Evolutionary conservation across 2,329 filamentous ascomycete genomes (phyloP).

Genomic region (Pseudocercospora eumusae): DNA sequence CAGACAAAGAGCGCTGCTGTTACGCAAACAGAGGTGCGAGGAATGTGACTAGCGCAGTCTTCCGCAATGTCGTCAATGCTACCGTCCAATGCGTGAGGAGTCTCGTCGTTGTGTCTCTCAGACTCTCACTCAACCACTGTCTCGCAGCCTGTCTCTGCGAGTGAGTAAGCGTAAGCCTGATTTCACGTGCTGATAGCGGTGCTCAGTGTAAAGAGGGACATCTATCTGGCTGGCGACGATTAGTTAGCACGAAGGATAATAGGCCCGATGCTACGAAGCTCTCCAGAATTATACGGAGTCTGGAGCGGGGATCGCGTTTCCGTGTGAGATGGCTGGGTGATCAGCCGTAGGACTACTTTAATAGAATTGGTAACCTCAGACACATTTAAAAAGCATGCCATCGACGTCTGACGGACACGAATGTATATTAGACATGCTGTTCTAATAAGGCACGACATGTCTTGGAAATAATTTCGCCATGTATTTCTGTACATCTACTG

Average conservation of each 20-base stretch:
- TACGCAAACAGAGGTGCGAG: constrained; percentile 18
- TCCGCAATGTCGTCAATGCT: constrained; percentile 15
- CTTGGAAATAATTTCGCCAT: neutral
- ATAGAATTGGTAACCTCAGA: neutral
- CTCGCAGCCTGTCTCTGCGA: constrained; percentile 8
- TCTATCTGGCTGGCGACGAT: constrained; percentile 8
- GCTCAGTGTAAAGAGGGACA: constrained; percentile 4
- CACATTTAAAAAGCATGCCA: neutral
- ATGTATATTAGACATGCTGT: neutral
- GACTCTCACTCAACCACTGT: constrained; percentile 1
- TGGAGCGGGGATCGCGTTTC: constrained; percentile 4
- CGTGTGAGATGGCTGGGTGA: constrained; percentile 12
- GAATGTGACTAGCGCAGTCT: constrained; percentile 9
- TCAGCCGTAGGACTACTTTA: neutral
- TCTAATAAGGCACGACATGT: neutral
- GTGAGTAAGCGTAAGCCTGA: too few species aligned
- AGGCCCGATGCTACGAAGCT: constrained; percentile 1
- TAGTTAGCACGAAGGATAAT: neutral
- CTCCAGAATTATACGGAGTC: constrained; percentile 8
- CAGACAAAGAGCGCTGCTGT: constrained; percentile 12
- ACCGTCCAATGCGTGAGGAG: constrained; percentile 5
- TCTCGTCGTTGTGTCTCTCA: neutral
- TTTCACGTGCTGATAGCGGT: constrained; percentile 7
- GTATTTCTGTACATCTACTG: neutral
- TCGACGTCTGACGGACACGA: neutral